Conservation (phyloP, 495 filamentous ascomycete genomes). For the Cairneyella variabilis region DNA sequence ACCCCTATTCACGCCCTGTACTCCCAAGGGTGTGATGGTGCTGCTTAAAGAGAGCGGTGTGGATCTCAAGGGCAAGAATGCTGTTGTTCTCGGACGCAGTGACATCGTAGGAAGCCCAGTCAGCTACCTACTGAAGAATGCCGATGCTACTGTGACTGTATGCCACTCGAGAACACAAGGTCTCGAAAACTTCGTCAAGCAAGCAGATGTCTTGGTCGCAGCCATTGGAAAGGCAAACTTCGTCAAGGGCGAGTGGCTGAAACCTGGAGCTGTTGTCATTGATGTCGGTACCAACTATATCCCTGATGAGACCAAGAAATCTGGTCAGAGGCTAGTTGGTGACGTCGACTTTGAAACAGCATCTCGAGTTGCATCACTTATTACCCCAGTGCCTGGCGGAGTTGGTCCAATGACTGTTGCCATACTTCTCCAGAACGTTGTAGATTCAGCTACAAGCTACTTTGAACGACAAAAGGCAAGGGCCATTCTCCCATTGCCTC, state of each 20-base stretch:
- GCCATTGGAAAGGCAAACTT: conserved; percentile 87
- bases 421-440: conserved; percentile 93
- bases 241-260: conserved; percentile 92
- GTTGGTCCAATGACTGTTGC: conserved; percentile 98
- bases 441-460: conserved; percentile 72
- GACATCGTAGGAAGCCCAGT: conserved; percentile 97
- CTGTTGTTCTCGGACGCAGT: conserved; percentile 90
- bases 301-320: conserved; percentile 89
- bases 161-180: conserved; percentile 86
- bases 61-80: conserved; percentile 81
- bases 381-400: conserved; percentile 94
- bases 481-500: conserved; percentile 69
- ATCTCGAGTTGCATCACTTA: conserved; percentile 82
- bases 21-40: conserved; percentile 95
- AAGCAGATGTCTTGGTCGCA: conserved; percentile 84
- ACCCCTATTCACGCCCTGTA: conserved; percentile 89
- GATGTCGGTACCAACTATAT: conserved; percentile 98
- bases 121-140: conserved; percentile 90
- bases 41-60: conserved; percentile 81
- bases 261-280: conserved; percentile 89
- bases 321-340: conserved; percentile 87
- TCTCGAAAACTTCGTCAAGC: conserved; percentile 68
- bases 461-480: conserved; percentile 79
- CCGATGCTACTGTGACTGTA: conserved; percentile 92
- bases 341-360: conserved; percentile 93